Evolutionary conservation across 768 basidiomycete genomes (phyloP).

Genomic region (Boletus rubescentipes): DNA sequence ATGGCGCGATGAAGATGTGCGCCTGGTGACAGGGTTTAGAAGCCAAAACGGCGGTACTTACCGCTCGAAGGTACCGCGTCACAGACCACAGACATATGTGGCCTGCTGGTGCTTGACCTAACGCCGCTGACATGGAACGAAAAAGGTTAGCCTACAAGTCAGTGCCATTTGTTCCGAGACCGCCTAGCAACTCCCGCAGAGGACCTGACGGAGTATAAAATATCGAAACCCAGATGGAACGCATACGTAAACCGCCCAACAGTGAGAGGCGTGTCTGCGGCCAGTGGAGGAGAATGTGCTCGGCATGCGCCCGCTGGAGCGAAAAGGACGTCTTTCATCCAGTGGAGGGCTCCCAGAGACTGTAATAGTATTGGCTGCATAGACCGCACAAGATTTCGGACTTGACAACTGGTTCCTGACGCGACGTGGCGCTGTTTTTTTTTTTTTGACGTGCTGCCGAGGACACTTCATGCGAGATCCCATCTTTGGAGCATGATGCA

Average conservation of each 20-base stretch:
- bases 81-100: conserved; percentile 29
- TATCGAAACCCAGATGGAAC: conserved; percentile 5
- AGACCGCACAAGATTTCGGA: background rate
- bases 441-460: conserved; percentile 19
- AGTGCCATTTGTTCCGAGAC: conserved; percentile 22
- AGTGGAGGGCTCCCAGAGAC: background rate
- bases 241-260: conserved; percentile 1
- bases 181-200: conserved; percentile 34
- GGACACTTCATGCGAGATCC: conserved; percentile 17
- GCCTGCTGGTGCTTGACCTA: conserved; percentile 19
- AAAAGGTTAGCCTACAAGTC: conserved; percentile 21
- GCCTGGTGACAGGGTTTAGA: conserved; percentile 27
- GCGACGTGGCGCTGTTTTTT: conserved; percentile 20
- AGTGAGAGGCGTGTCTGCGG: too few species aligned
- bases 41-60: conserved; percentile 28
- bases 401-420: conserved; percentile 17
- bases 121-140: conserved; percentile 32
- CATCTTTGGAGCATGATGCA: conserved; percentile 1
- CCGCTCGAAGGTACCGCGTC: conserved; percentile 19
- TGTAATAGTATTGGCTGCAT: background rate
- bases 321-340: background rate
- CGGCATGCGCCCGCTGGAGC: background rate
- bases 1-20: conserved; percentile 19
- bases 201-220: conserved; percentile 20
- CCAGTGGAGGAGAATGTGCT: background rate